These are phyloP conservation scores for Vinca minor DNA, from an alignment of 257 asterid species.

Conservation along the genomic window DNA sequence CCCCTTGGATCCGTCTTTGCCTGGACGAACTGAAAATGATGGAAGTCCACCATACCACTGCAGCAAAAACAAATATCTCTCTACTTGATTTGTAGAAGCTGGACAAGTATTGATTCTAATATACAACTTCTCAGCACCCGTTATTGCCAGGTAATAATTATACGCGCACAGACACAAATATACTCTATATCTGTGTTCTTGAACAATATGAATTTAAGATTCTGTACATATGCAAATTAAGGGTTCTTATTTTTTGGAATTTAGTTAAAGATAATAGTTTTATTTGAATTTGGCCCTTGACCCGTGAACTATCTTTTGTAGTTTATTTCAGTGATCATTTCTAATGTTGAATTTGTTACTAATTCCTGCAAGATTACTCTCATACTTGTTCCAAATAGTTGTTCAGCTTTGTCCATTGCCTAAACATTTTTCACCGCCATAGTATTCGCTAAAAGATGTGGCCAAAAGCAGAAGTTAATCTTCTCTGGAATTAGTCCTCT, in stretches of 20 bases:
- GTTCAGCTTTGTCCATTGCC: neutral
- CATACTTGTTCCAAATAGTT: neutral
- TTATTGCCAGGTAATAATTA: neutral
- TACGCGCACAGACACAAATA: too few species aligned
- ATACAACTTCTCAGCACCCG: neutral
- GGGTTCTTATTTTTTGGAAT: neutral
- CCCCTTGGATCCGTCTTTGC: too few species aligned
- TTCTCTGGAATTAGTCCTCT: neutral
- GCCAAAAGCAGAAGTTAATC: neutral
- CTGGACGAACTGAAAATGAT: neutral
- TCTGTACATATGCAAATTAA: neutral
- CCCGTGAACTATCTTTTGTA: neutral
- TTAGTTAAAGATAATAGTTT: neutral
- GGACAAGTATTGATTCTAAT: neutral
- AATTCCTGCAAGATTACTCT: neutral
- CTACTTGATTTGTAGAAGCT: too few species aligned
- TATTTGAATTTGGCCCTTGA: neutral
- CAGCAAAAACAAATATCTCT: neutral
- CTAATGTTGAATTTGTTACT: neutral
- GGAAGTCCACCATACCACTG: neutral
- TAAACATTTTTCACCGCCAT: neutral
- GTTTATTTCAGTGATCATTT: neutral
- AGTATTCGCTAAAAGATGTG: neutral
- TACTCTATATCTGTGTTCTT: too few species aligned
- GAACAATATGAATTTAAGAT: too few species aligned